Base-by-base conservation (phyloP, 192 early-diverging fungal genomes). In the Coemansia sp. region DNA sequence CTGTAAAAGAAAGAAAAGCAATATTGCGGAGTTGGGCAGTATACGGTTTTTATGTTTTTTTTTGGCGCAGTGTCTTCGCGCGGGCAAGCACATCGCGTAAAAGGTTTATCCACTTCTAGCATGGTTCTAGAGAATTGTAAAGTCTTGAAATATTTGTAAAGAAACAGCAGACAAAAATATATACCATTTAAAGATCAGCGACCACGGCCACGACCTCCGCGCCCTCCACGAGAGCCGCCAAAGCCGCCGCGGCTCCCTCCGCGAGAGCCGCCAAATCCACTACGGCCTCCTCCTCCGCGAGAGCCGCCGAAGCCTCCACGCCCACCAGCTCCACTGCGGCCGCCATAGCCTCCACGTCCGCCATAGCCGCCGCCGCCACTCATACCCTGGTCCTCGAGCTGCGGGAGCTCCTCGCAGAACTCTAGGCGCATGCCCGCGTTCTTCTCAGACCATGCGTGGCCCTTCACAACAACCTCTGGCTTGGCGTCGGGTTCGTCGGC, bases 321-420 rank as follows among this genome's bases (percentile, higher is more conserved):
- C 22, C 66, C 62, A 38, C 76, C 65, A 65, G 53, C 50, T 11
- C 73, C 72, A 17, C 84, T 71, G 55, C 87, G 83, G 34, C 62
- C 59, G 59, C 77, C 61, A 23, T 64, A 66, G n/a, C 83, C 76
- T 6, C 84, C 74, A 34, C 84, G 69, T 10, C 84, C 66, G 22
- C 83, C 82, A 33, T 83, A 63, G 15, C 80, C 70, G 41, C 17
- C 52, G 29, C 79, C 65, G 36, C 80, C 67, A 40, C 34, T 61
- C n/a, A 80, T 45, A 5, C 63, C 52, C 53, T 66, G 34, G 81
- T 83, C 65, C 72, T 88, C 84, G 14, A 97, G 71, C 73, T 94
- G 92, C 23, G 96, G 96, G 34, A 98, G 76, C 62, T 87, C 85
- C 19, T 69, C 85, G 59, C 87, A 84, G 54, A 93, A 82, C 82